A percentile compares a stretch with the other conserved stretches of the same genome.
These are phyloP conservation scores for Kluyveromyces nonfermentans DNA, from an alignment of 805 yeast species.

Conservation along the genomic window DNA sequence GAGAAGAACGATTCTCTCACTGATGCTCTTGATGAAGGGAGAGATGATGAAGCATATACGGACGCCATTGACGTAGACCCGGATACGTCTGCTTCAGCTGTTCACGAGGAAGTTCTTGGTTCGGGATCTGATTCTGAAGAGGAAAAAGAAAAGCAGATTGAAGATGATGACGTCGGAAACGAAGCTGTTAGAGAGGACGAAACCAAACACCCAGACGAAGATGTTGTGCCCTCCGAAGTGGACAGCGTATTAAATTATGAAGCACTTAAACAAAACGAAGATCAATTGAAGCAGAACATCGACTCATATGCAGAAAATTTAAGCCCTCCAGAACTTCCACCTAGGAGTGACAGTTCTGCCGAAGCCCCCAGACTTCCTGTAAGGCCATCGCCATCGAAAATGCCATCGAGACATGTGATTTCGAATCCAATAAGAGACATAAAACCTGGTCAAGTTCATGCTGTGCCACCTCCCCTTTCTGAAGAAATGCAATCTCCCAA, in stretches of 20 bases:
- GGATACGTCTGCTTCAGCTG: no score
- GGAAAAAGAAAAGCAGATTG: not conserved
- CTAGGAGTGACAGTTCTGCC: not conserved
- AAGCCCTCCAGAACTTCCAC: conserved; percentile 1
- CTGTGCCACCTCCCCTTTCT: conserved; percentile 26
- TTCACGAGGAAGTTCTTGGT: no score
- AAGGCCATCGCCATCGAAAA: not conserved
- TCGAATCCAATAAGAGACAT: not conserved
- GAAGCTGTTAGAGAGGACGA: not conserved
- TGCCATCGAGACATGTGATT: not conserved
- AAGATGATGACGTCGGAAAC: not conserved
- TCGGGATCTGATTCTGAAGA: no score
- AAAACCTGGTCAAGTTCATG: conserved; percentile 5
- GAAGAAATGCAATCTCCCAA: conserved; percentile 23
- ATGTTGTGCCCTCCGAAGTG: not conserved
- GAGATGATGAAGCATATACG: no score
- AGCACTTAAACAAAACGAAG: conserved; percentile 4
- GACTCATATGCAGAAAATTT: not conserved
- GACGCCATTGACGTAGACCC: no score
- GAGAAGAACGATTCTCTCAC: not conserved
- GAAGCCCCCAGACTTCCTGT: not conserved
- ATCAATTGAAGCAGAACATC: not conserved
- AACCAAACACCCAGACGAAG: not conserved
- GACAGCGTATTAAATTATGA: conserved; percentile 4
- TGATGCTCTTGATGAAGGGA: not conserved